phyloP scores from a whole-genome alignment of 2,329 filamentous ascomycete species.

The Sporothrix brunneoviolacea region DNA sequence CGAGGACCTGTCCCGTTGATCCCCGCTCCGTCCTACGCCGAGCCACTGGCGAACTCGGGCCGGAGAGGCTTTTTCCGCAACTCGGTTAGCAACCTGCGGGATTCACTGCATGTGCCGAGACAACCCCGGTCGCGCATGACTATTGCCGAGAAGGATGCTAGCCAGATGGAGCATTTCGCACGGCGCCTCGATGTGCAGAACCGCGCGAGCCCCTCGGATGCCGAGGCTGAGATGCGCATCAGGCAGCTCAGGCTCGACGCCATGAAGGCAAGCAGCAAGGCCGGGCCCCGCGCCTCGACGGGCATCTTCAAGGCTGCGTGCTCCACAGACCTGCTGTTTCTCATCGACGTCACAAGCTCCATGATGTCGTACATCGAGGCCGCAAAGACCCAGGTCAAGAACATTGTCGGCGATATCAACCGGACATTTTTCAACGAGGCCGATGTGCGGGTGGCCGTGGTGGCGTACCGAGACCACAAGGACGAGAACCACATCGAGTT shows the following conservation, averaged over 20 bases:
- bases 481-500: constrained; percentile 23
- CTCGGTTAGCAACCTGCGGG: constrained; percentile 7
- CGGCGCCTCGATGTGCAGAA: constrained; percentile 10
- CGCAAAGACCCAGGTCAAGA: constrained; percentile 29
- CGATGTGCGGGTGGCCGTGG: constrained; percentile 29
- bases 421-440: constrained; percentile 27
- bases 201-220: not conserved
- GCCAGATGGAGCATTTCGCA: constrained; percentile 8
- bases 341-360: constrained; percentile 31
- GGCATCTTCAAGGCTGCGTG: constrained; percentile 29
- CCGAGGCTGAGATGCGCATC: constrained; percentile 16
- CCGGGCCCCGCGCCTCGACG: constrained; percentile 11
- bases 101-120: not conserved
- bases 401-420: constrained; percentile 28
- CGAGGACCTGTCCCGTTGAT: no score
- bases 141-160: not conserved
- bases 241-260: constrained; percentile 17
- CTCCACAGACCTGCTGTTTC: constrained; percentile 31
- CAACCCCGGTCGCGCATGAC: not conserved
- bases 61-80: constrained; percentile 3
- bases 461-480: constrained; percentile 31
- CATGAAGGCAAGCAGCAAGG: constrained; percentile 2
- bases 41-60: not conserved
- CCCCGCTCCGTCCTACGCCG: not conserved
- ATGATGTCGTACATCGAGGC: constrained; percentile 28